A percentile compares a stretch with the other conserved stretches of the same genome.
Conservation (phyloP, 129 eudicot genomes). For the Chrysanthemum lavandulifolium region DNA sequence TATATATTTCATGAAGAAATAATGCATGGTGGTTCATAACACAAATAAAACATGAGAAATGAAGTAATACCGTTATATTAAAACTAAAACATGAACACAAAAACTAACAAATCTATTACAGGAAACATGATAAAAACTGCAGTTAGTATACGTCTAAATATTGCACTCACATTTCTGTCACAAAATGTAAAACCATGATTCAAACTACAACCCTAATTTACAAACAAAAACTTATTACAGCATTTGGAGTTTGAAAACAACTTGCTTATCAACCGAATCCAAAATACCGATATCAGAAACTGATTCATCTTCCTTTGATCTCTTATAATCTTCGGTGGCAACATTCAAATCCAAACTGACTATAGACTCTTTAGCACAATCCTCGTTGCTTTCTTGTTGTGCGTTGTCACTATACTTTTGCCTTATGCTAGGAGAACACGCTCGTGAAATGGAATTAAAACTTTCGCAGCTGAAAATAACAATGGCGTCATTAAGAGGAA, state of each 20-base stretch:
- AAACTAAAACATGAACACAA: slow-evolving; percentile 23
- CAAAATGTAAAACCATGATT: slow-evolving; percentile 24
- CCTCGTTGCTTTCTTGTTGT: slow-evolving; percentile 24
- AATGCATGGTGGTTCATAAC: not conserved
- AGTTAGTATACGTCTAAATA: slow-evolving; percentile 25
- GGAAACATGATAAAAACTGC: slow-evolving; percentile 20
- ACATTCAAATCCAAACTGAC: slow-evolving; percentile 59
- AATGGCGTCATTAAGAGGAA: slow-evolving; percentile 60
- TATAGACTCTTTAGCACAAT: slow-evolving; percentile 30
- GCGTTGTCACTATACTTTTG: slow-evolving; percentile 13
- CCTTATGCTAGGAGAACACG: slow-evolving; percentile 45
- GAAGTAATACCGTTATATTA: not conserved
- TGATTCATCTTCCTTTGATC: slow-evolving; percentile 24
- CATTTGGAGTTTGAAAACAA: slow-evolving; percentile 60
- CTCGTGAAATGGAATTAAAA: slow-evolving; percentile 45
- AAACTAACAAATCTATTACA: slow-evolving; percentile 29
- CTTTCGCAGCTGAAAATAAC: slow-evolving; percentile 66
- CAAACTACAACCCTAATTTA: slow-evolving; percentile 43
- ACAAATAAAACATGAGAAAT: slow-evolving; percentile 4
- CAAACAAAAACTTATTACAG: slow-evolving; percentile 41
- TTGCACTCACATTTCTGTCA: slow-evolving; percentile 26
- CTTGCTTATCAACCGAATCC: slow-evolving; percentile 67
- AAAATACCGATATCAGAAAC: slow-evolving; percentile 47
- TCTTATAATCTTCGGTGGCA: slow-evolving; percentile 41
- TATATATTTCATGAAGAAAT: not conserved